Conservation (phyloP, 2,329 filamentous ascomycete species). For the Colletotrichum cordylinicola region DNA sequence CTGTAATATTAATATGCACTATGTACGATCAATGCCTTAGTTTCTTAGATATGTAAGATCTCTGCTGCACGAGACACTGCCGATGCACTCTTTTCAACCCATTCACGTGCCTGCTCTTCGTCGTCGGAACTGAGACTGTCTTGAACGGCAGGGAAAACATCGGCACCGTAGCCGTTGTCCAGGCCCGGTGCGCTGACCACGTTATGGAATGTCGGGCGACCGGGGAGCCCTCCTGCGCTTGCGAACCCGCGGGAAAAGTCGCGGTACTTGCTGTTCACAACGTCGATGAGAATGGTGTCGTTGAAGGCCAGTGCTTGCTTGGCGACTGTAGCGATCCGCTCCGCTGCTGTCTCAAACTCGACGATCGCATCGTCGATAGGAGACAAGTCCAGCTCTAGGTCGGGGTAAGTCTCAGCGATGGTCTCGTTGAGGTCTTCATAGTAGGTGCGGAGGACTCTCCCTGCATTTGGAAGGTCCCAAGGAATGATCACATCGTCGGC, state of each 20-base stretch:
- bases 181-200: conserved; percentile 6
- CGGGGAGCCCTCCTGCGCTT: conserved; percentile 1
- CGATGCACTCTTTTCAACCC: conserved; percentile 8
- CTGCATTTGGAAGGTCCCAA: conserved; percentile 14
- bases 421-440: conserved; percentile 13
- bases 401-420: background rate
- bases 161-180: conserved; percentile 10
- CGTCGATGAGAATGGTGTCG: background rate
- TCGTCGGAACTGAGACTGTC: conserved; percentile 6
- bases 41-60: background rate
- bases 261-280: conserved; percentile 10
- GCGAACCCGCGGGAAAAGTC: conserved; percentile 17
- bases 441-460: conserved; percentile 3
- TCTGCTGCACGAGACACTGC: conserved; percentile 2
- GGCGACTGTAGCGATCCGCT: conserved; percentile 1
- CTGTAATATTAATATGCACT: background rate
- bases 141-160: conserved; percentile 10
- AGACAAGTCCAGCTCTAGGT: background rate
- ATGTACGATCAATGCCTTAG: background rate
- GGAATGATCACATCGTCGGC: conserved; percentile 13
- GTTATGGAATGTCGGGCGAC: conserved; percentile 11
- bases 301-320: conserved; percentile 6
- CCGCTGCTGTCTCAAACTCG: background rate
- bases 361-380: conserved; percentile 1
- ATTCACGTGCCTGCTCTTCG: background rate